Evolutionary conservation across 116 monocot genomes (phyloP).

Genomic region (Trichopus zeylanicus): DNA sequence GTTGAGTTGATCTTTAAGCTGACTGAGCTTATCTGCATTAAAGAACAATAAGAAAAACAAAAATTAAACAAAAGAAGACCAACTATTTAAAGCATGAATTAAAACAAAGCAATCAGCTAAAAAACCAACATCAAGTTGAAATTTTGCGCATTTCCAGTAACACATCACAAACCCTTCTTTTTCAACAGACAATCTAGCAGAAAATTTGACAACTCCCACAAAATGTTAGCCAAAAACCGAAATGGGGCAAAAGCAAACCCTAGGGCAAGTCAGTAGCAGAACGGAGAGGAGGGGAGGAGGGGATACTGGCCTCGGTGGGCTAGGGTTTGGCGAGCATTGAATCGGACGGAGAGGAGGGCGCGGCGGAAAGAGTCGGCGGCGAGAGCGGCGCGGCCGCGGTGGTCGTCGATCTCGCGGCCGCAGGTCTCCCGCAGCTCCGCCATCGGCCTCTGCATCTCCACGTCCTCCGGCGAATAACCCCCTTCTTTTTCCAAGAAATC

Average conservation of each 20-base stretch:
- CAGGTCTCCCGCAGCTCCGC: constrained; percentile 3
- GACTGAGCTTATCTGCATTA: constrained; percentile 36
- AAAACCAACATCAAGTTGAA: too few species aligned
- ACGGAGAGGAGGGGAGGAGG: neutral
- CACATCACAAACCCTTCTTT: too few species aligned
- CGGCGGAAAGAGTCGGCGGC: constrained; percentile 1
- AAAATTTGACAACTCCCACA: neutral
- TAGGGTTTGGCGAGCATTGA: neutral
- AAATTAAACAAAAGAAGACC: neutral
- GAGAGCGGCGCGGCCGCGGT: neutral
- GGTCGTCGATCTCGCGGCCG: neutral
- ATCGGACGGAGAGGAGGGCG: constrained; percentile 5
- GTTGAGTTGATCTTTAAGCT: constrained; percentile 30
- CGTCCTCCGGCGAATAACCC: neutral
- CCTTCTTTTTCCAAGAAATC: too few species aligned
- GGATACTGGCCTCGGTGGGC: neutral
- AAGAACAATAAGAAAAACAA: neutral
- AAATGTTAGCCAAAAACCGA: neutral
- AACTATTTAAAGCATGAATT: neutral
- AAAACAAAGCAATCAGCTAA: neutral
- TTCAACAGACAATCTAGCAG: too few species aligned
- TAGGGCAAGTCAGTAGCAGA: too few species aligned
- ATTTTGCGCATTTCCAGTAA: too few species aligned
- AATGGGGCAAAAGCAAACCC: neutral
- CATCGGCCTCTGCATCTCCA: neutral